Percentiles rank a stretch among this genome's conserved stretches.
Evolutionary conservation across 2,329 filamentous ascomycete species (phyloP).

Genomic region (Truncatella angustata): DNA sequence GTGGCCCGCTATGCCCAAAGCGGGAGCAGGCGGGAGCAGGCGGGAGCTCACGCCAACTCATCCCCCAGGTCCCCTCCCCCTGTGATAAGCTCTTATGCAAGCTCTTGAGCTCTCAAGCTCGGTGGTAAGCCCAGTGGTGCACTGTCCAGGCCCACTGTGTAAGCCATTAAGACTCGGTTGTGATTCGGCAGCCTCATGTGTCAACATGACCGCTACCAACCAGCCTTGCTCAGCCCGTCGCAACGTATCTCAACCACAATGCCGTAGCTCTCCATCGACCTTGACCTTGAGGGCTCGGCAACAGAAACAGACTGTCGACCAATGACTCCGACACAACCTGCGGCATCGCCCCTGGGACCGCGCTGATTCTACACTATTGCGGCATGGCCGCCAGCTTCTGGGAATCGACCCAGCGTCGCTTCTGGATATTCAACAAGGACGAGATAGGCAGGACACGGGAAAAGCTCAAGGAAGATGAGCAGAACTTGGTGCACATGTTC

Average conservation of each 20-base stretch:
- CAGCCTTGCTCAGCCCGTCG: not conserved
- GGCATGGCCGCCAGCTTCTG: conserved; percentile 93
- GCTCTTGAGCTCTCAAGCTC: no score
- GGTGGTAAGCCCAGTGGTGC: not conserved
- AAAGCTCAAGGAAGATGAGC: conserved; percentile 74
- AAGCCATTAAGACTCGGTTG: not conserved
- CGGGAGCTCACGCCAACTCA: no score
- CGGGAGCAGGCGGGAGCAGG: conserved; percentile 2
- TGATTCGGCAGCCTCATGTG: conserved; percentile 1
- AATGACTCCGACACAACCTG: not conserved
- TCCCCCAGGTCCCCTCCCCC: no score
- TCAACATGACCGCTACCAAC: not conserved
- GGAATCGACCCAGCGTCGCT: conserved; percentile 86
- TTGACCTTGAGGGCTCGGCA: not conserved
- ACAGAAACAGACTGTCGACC: not conserved
- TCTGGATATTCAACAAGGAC: conserved; percentile 88
- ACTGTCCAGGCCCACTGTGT: not conserved
- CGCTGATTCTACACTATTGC: no score
- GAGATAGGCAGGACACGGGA: conserved; percentile 74
- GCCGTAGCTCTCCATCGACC: no score
- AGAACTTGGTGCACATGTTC: conserved; percentile 71
- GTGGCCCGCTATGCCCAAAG: conserved; percentile 3
- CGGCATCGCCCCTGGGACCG: not conserved
- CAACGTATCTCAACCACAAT: no score
- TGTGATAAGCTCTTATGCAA: no score